Conservation (phyloP, 768 basidiomycete species). For the Neoboletus brunneissimus region DNA sequence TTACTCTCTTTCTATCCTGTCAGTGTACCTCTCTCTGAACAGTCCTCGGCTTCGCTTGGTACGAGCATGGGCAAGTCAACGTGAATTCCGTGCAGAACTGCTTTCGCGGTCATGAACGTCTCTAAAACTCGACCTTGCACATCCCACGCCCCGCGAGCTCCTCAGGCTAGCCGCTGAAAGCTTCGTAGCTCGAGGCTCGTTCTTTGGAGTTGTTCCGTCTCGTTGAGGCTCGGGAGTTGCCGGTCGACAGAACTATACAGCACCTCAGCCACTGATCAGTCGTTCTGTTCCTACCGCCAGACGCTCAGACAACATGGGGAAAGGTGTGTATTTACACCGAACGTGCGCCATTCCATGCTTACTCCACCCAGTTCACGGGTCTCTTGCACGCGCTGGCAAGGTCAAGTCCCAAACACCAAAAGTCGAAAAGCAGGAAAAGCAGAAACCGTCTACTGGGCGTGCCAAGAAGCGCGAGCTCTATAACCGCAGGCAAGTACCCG, state of each 20-base stretch:
- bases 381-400: slow-evolving; percentile 98
- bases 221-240: slow-evolving; percentile 15
- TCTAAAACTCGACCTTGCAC: no score
- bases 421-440: slow-evolving; percentile 98
- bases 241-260: slow-evolving; percentile 45
- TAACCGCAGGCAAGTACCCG: slow-evolving; percentile 77
- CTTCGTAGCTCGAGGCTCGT: no score
- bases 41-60: no score
- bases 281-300: no score
- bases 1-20: no score
- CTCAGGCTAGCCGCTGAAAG: no score
- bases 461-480: slow-evolving; percentile 95
- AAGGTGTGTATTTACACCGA: slow-evolving; percentile 53
- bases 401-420: slow-evolving; percentile 98
- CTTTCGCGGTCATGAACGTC: no score
- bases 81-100: no score
- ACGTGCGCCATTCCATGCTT: not conserved
- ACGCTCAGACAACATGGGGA: slow-evolving; percentile 51
- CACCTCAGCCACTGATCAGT: slow-evolving; percentile 26
- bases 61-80: no score
- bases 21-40: no score
- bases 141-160: no score
- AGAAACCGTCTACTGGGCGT: slow-evolving; percentile 93
- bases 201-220: no score
- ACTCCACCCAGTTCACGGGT: slow-evolving; percentile 80